Percentiles rank a stretch among this genome's conserved stretches.
phyloP scores from a whole-genome alignment of 148 eudicot species.

The Tetragonia tetragonoides region DNA sequence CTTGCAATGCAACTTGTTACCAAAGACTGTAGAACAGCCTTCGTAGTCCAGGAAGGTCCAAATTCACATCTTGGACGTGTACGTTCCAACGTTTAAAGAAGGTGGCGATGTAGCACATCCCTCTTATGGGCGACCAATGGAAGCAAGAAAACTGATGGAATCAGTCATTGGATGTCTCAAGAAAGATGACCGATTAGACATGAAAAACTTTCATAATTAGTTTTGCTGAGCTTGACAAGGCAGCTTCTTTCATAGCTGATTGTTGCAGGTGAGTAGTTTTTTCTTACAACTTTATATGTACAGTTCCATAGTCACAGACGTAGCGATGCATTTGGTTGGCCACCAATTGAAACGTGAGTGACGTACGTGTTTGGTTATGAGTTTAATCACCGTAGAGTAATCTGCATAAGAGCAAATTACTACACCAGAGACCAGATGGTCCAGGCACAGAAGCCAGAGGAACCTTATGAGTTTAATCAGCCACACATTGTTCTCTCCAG shows the following conservation, averaged over 20 bases:
- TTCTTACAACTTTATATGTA: too few relatives aligned
- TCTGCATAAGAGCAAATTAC: too few relatives aligned
- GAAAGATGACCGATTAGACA: neutral
- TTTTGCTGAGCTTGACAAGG: neutral
- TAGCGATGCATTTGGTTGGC: too few relatives aligned
- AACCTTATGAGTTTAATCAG: too few relatives aligned
- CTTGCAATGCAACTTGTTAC: neutral
- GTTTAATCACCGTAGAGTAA: too few relatives aligned
- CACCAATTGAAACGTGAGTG: too few relatives aligned
- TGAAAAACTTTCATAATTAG: neutral
- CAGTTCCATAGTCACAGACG: too few relatives aligned
- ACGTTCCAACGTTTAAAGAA: neutral
- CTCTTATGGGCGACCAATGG: neutral
- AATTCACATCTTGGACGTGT: neutral
- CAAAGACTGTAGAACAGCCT: neutral
- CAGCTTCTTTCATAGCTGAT: neutral
- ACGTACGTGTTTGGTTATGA: too few relatives aligned
- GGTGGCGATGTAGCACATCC: neutral
- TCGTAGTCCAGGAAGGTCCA: neutral
- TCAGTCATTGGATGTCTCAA: neutral
- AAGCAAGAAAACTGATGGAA: neutral
- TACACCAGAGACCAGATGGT: too few relatives aligned
- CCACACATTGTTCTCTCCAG: too few relatives aligned
- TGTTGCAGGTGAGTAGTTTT: too few relatives aligned
- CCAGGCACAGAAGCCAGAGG: too few relatives aligned